Evolutionary conservation across 176 grass and related monocot genomes (phyloP).

Genomic region (Rhynchospora breviuscula): DNA sequence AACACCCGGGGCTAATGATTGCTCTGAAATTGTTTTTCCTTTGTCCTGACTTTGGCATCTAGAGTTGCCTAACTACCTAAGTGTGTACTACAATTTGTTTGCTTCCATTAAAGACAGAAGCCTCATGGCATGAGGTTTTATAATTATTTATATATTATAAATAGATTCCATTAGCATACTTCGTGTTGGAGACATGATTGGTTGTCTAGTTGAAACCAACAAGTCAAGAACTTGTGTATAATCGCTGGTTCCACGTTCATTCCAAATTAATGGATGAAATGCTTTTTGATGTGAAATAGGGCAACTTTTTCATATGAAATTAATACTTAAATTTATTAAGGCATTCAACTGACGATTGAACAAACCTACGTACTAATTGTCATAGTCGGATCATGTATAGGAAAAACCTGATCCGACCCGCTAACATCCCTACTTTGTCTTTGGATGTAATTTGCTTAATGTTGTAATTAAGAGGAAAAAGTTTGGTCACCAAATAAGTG

Average conservation of each 20-base stretch:
- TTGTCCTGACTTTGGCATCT: not conserved
- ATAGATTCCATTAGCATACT: not conserved
- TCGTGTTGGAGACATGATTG: not conserved
- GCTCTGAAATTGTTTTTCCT: not conserved
- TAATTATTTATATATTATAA: not conserved
- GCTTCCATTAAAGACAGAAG: not conserved
- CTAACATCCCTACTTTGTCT: not conserved
- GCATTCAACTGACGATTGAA: not conserved
- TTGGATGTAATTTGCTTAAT: not conserved
- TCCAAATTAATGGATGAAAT: not conserved
- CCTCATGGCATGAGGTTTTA: not conserved
- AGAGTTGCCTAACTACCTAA: slow-evolving; percentile 15
- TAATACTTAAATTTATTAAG: not conserved
- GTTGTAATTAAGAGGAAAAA: not conserved
- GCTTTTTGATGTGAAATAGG: not conserved
- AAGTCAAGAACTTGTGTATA: slow-evolving; percentile 11
- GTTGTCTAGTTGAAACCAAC: not conserved
- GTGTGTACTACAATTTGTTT: not conserved
- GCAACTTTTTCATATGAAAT: not conserved
- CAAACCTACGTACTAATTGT: not conserved
- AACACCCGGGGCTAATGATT: not conserved
- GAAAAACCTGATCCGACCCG: not conserved
- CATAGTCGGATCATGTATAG: not conserved
- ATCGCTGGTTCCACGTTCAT: not conserved
- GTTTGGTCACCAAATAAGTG: slow-evolving; percentile 13